Evolutionary conservation across 1,139 yeast genomes (phyloP).

Genomic region (Magnusiomyces sp.): DNA sequence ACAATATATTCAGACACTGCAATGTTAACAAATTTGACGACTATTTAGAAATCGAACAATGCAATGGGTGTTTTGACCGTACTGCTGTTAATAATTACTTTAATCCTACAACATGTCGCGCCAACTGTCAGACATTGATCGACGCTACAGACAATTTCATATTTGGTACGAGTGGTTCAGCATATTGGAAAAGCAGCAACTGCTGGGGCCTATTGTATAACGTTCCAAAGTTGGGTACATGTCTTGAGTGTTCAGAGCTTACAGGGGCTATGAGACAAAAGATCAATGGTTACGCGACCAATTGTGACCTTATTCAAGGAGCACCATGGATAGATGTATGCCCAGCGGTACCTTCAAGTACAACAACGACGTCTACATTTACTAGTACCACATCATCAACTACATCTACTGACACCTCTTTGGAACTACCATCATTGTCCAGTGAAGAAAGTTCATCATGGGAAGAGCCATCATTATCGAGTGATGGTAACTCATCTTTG

Average conservation of each 20-base stretch:
- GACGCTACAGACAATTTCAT: constrained; percentile 82
- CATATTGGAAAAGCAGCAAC: constrained; percentile 69
- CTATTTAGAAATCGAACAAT: too few relatives aligned
- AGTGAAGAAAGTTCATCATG: too few relatives aligned
- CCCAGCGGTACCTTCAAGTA: too few relatives aligned
- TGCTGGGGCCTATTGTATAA: constrained; percentile 89
- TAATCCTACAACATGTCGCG: constrained; percentile 86
- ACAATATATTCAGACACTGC: too few relatives aligned
- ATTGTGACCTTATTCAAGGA: too few relatives aligned
- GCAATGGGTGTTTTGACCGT: constrained; percentile 96
- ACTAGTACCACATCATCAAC: not conserved
- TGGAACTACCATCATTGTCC: too few relatives aligned
- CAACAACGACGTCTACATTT: not conserved
- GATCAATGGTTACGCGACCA: too few relatives aligned
- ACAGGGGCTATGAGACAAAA: not conserved
- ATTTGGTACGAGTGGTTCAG: constrained; percentile 74
- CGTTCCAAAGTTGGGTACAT: constrained; percentile 60
- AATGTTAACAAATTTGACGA: too few relatives aligned
- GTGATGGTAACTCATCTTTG: too few relatives aligned
- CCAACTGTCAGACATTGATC: constrained; percentile 85
- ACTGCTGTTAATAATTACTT: constrained; percentile 99
- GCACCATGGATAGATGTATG: too few relatives aligned
- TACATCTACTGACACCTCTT: not conserved
- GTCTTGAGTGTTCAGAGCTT: not conserved
- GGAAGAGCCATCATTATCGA: too few relatives aligned